Conservation (phyloP, 805 yeast genomes). For the Wickerhamiella allomyrinae region DNA sequence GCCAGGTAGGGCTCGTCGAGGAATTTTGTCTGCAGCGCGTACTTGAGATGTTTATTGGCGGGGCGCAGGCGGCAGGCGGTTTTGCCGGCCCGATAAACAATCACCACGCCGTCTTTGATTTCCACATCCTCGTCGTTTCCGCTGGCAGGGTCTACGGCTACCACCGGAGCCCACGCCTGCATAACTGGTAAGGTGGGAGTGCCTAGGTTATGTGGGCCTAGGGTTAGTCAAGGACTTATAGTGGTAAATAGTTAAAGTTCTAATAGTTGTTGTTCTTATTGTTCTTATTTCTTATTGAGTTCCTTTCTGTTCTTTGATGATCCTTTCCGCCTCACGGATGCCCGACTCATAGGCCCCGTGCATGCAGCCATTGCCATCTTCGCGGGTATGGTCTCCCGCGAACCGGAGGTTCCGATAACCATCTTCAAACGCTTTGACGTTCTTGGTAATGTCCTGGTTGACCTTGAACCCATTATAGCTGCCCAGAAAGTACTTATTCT, state of each 20-base stretch:
- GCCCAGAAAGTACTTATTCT: conserved; percentile 55
- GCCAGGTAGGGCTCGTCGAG: conserved; percentile 31
- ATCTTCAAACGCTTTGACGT: conserved; percentile 40
- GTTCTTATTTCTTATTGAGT: too few relatives aligned
- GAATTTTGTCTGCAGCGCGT: conserved; percentile 51
- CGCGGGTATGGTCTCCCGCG: conserved; percentile 79
- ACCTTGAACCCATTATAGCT: conserved; percentile 59
- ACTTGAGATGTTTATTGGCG: conserved; percentile 25
- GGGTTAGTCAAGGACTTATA: too few relatives aligned
- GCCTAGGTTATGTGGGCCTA: too few relatives aligned
- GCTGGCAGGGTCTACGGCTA: neutral
- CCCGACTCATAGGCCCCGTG: conserved; percentile 83
- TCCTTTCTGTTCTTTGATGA: conserved; percentile 20
- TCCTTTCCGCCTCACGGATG: conserved; percentile 34
- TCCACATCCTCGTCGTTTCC: conserved; percentile 4
- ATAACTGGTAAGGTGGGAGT: too few relatives aligned
- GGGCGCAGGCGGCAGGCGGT: neutral
- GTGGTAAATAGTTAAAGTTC: too few relatives aligned
- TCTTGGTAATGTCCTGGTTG: conserved; percentile 53
- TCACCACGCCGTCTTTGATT: neutral
- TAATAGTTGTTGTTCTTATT: too few relatives aligned
- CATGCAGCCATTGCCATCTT: conserved; percentile 78
- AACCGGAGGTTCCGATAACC: conserved; percentile 50
- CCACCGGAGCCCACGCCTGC: conserved; percentile 10
- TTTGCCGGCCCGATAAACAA: neutral